A percentile compares a stretch with the other conserved stretches of the same genome.
Conservation (phyloP, 257 asterid genomes). For the Solanum commersonii region DNA sequence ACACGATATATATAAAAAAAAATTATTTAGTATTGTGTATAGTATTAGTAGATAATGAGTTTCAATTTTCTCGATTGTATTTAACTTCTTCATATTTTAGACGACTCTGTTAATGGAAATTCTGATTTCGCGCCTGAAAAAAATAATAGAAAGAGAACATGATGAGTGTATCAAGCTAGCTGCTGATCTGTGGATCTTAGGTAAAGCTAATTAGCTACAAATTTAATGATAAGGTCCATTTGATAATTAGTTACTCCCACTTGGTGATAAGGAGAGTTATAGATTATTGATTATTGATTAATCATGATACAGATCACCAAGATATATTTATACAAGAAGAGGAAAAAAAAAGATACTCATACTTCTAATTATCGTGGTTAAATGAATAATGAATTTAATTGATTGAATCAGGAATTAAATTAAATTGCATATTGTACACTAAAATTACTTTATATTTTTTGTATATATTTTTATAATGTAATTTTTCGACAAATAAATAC, state of each 20-base stretch:
- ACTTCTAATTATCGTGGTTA: not conserved
- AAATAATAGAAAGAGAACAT: not conserved
- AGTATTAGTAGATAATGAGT: too few species aligned
- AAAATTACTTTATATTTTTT: not conserved
- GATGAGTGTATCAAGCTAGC: not conserved
- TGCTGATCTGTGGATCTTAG: not conserved
- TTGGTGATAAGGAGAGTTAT: not conserved
- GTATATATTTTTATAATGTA: not conserved
- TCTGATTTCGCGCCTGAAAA: not conserved
- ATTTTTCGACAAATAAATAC: not conserved
- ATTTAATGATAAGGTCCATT: not conserved
- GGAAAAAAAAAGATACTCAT: not conserved
- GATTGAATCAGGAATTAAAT: not conserved
- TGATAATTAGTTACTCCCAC: not conserved
- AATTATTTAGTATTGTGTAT: not conserved
- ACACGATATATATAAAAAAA: accelerated
- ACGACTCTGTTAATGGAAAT: accelerated
- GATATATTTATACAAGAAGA: not conserved
- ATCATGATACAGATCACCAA: not conserved
- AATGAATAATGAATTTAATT: not conserved
- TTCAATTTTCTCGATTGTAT: not conserved
- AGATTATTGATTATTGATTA: not conserved
- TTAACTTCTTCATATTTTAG: not conserved
- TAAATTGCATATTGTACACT: too few species aligned
- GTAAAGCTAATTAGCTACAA: not conserved